These are phyloP conservation scores for Candida mattraensis DNA, from an alignment of 805 yeast species.

Conservation along the genomic window DNA sequence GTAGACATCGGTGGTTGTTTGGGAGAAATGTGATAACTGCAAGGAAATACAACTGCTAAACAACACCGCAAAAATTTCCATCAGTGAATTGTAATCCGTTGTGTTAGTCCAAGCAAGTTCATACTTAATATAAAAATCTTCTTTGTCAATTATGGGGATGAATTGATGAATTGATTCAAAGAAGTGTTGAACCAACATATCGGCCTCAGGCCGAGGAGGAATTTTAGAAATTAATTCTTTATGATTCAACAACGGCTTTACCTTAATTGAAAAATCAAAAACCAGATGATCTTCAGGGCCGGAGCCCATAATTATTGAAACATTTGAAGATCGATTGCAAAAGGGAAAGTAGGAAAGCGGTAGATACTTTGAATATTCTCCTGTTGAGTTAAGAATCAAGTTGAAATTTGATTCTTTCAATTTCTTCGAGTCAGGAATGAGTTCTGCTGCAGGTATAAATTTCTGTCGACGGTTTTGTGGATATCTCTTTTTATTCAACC, in stretches of 20 bases:
- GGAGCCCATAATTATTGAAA: conserved; percentile 15
- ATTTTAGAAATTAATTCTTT: conserved; percentile 10
- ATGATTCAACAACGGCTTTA: conserved; percentile 12
- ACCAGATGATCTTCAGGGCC: conserved; percentile 10
- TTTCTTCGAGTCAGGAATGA: conserved; percentile 15
- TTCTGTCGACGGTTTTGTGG: not conserved
- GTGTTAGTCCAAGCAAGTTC: conserved; percentile 15
- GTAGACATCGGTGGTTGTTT: conserved; percentile 10
- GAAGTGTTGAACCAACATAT: conserved; percentile 20
- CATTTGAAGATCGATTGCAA: conserved; percentile 20
- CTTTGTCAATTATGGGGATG: conserved; percentile 23
- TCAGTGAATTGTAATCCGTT: conserved; percentile 14
- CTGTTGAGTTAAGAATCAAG: conserved; percentile 21
- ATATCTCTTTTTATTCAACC: conserved; percentile 4
- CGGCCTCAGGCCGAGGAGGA: conserved; percentile 14
- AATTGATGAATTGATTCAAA: conserved; percentile 21
- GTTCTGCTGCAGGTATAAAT: conserved; percentile 12
- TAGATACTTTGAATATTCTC: conserved; percentile 25
- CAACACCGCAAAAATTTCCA: conserved; percentile 20
- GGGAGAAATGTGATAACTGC: conserved; percentile 6
- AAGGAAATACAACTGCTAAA: conserved; percentile 22
- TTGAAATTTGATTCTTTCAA: conserved; percentile 24
- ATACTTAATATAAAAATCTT: conserved; percentile 21
- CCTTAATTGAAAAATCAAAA: conserved; percentile 19
- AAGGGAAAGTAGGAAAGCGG: conserved; percentile 23